A percentile compares a stretch with the other conserved stretches of the same genome.
Evolutionary conservation across 441 rosid species (phyloP).

Genomic region (Erodium moschatum): DNA sequence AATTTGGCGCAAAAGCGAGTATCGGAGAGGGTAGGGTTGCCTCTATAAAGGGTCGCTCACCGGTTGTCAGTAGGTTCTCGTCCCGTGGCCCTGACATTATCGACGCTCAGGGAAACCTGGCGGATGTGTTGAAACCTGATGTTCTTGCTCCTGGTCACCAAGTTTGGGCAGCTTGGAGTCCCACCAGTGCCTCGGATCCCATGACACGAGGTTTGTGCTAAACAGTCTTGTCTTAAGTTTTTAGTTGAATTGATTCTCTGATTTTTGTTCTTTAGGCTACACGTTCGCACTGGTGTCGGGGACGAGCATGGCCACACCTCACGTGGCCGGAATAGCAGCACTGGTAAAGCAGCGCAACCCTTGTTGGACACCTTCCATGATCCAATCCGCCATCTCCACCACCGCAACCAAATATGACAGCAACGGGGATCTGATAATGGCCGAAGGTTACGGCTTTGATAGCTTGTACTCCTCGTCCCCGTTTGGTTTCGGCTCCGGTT

Average conservation of each 20-base stretch:
- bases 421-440: conserved; percentile 45
- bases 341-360: conserved; percentile 63
- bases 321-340: conserved; percentile 64
- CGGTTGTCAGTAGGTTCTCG: conserved; percentile 50
- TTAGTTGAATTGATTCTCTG: neutral
- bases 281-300: conserved; percentile 73
- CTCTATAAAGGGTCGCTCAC: conserved; percentile 42
- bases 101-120: conserved; percentile 26
- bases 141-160: conserved; percentile 62
- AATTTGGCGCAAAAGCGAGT: conserved; percentile 43
- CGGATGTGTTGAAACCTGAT: conserved; percentile 58
- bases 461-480: conserved; percentile 39
- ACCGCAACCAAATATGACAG: conserved; percentile 49
- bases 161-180: conserved; percentile 77
- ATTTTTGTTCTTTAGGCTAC: conserved; percentile 32
- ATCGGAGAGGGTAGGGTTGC: conserved; percentile 63
- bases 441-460: conserved; percentile 37
- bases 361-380: conserved; percentile 74
- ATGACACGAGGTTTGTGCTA: conserved; percentile 21
- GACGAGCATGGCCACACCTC: conserved; percentile 94
- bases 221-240: neutral
- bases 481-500: conserved; percentile 74
- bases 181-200: conserved; percentile 49
- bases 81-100: conserved; percentile 55
- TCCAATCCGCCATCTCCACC: conserved; percentile 72